These are phyloP conservation scores for Marsdenia floribunda DNA, from an alignment of 257 asterid genomes.

Conservation along the genomic window DNA sequence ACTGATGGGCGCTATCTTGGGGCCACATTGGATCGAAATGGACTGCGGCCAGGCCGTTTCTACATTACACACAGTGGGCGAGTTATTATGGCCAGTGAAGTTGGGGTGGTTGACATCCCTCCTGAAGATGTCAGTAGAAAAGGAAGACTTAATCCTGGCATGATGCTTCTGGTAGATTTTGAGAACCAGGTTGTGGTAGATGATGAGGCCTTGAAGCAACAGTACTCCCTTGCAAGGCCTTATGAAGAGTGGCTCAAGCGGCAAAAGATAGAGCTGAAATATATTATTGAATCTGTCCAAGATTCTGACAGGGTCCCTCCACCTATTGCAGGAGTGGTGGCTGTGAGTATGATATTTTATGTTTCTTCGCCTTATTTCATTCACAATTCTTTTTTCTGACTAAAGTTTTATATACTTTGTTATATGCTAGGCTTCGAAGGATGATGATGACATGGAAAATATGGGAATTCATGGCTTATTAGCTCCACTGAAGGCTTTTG, in stretches of 20 bases:
- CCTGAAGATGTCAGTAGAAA: constrained; percentile 91
- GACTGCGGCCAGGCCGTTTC: constrained; percentile 97
- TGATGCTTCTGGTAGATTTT: constrained; percentile 99
- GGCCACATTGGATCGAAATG: constrained; percentile 97
- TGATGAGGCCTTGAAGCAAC: constrained; percentile 95
- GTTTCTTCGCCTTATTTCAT: constrained; percentile 13
- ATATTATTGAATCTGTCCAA: constrained; percentile 73
- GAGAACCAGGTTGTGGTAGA: constrained; percentile 95
- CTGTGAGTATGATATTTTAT: constrained; percentile 47
- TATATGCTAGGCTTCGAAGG: constrained; percentile 51
- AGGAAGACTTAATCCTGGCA: constrained; percentile 99
- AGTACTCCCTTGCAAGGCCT: constrained; percentile 88
- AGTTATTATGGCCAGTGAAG: constrained; percentile 99
- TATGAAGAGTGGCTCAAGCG: constrained; percentile 87
- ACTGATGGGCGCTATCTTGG: constrained; percentile 99
- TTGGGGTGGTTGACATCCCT: constrained; percentile 97
- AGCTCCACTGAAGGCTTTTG: constrained; percentile 91
- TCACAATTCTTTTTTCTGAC: constrained; percentile 11
- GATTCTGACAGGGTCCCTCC: constrained; percentile 70
- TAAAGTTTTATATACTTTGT: background rate
- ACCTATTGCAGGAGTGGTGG: constrained; percentile 64
- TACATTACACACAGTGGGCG: constrained; percentile 94
- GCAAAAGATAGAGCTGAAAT: constrained; percentile 80
- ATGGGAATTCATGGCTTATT: constrained; percentile 87
- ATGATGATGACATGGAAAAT: constrained; percentile 79